Evolutionary conservation across 2,329 filamentous ascomycete genomes (phyloP).

Genomic region (Phialemonium atrogriseum): DNA sequence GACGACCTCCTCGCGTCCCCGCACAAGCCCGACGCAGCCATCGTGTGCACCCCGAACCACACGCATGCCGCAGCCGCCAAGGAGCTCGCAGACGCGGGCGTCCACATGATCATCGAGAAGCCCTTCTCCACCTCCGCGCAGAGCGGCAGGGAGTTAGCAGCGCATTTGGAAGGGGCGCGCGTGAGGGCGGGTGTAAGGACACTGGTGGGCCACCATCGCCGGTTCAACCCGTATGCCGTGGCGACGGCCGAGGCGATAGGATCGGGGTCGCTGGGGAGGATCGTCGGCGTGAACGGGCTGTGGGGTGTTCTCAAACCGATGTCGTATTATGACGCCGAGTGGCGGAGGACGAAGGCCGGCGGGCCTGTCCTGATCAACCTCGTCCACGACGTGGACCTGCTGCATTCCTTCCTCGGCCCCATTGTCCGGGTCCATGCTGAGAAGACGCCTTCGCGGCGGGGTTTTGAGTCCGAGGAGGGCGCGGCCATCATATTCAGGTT

Average conservation of each 20-base stretch:
- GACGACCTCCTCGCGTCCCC: conserved; percentile 29
- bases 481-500: conserved; percentile 45
- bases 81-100: conserved; percentile 34
- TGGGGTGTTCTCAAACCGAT: conserved; percentile 45
- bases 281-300: conserved; percentile 45
- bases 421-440: conserved; percentile 44
- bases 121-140: conserved; percentile 37
- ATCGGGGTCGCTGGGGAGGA: conserved; percentile 29
- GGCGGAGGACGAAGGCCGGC: conserved; percentile 33
- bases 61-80: conserved; percentile 44
- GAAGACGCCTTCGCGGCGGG: conserved; percentile 31
- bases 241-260: conserved; percentile 37
- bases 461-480: conserved; percentile 45
- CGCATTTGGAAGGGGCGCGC: conserved; percentile 9
- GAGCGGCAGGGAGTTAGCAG: conserved; percentile 24
- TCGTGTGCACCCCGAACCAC: conserved; percentile 52
- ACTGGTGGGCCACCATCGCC: conserved; percentile 48
- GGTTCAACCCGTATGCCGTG: conserved; percentile 49
- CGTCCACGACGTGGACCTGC: conserved; percentile 51
- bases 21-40: conserved; percentile 40
- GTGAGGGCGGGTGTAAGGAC: conserved; percentile 27
- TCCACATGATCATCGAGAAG: conserved; percentile 52
- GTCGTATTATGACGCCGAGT: conserved; percentile 41
- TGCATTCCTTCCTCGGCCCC: conserved; percentile 47
- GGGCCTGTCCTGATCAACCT: conserved; percentile 50